Percentiles rank a stretch among this genome's conserved stretches.
These are phyloP conservation scores for Phytophthora melonis DNA, from an alignment of 352 stramenopile genomes.

Conservation along the genomic window DNA sequence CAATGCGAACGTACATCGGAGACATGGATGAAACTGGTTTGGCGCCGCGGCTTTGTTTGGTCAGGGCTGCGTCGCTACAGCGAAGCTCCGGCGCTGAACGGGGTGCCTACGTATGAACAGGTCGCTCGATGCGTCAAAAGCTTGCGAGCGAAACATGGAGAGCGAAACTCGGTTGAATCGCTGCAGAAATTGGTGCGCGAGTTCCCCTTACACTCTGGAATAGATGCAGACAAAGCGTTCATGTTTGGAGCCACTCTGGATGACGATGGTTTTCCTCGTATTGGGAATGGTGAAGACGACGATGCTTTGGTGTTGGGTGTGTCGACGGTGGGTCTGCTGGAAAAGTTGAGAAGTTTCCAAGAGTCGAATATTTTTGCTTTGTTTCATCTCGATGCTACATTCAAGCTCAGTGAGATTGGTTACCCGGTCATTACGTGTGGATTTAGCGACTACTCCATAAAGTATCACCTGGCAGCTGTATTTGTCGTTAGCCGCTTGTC, in stretches of 20 bases:
- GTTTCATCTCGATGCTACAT: neutral
- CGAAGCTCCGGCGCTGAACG: neutral
- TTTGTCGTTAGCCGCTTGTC: neutral
- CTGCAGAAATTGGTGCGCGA: too few relatives aligned
- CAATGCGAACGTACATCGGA: constrained; percentile 8
- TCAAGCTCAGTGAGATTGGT: neutral
- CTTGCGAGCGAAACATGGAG: too few relatives aligned
- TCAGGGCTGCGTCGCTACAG: constrained; percentile 6
- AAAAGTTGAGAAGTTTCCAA: neutral
- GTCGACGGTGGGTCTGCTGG: neutral
- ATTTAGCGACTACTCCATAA: neutral
- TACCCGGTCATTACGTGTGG: neutral
- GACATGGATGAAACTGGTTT: constrained; percentile 13
- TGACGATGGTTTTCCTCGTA: neutral
- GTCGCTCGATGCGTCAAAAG: constrained; percentile 7
- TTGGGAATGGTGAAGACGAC: neutral
- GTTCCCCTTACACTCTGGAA: too few relatives aligned
- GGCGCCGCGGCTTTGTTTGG: constrained; percentile 4
- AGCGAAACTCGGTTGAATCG: too few relatives aligned
- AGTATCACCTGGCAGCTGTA: neutral
- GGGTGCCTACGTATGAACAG: constrained; percentile 2
- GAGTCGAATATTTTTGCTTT: neutral
- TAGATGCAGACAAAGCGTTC: too few relatives aligned
- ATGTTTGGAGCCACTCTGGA: neutral
- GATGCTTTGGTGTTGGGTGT: neutral